Evolutionary conservation across 2,329 filamentous ascomycete species (phyloP).

Genomic region (Xylaria sp.): DNA sequence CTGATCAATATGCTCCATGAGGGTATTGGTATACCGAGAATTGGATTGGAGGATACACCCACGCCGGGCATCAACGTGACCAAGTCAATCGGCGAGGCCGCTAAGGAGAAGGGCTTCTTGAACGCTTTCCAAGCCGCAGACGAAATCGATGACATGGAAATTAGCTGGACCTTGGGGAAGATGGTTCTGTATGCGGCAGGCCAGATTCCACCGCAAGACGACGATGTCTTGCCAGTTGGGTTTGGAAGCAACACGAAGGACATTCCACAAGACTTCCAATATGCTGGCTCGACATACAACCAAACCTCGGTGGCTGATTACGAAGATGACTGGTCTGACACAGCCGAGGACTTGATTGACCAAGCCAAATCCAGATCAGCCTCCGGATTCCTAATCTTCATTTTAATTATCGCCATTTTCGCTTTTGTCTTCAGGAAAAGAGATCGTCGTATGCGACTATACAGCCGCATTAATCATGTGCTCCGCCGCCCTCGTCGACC

Average conservation of each 20-base stretch:
- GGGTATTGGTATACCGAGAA: conserved; percentile 90
- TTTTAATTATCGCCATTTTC: conserved; percentile 76
- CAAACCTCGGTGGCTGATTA: conserved; percentile 50
- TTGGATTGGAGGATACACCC: conserved; percentile 76
- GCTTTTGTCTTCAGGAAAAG: conserved; percentile 82
- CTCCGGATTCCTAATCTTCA: conserved; percentile 79
- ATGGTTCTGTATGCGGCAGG: conserved; percentile 95
- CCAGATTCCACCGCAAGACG: conserved; percentile 76
- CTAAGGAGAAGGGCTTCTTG: conserved; percentile 79
- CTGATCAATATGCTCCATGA: conserved; percentile 96
- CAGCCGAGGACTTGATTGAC: conserved; percentile 69
- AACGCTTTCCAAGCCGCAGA: conserved; percentile 93
- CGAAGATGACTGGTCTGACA: conserved; percentile 65
- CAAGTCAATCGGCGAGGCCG: conserved; percentile 73
- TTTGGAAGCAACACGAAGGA: conserved; percentile 86
- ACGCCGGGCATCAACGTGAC: conserved; percentile 73
- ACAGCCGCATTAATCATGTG: conserved; percentile 61
- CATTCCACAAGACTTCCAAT: conserved; percentile 83
- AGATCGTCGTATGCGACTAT: conserved; percentile 74
- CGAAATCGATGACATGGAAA: conserved; percentile 89
- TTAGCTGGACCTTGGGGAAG: conserved; percentile 97
- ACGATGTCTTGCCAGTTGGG: conserved; percentile 77
- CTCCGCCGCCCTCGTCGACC: conserved; percentile 58
- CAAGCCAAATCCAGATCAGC: conserved; percentile 74
- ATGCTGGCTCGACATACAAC: conserved; percentile 71